These are phyloP conservation scores for Metroxylon sagu DNA, from an alignment of 176 grass and related monocot species.

Conservation along the genomic window DNA sequence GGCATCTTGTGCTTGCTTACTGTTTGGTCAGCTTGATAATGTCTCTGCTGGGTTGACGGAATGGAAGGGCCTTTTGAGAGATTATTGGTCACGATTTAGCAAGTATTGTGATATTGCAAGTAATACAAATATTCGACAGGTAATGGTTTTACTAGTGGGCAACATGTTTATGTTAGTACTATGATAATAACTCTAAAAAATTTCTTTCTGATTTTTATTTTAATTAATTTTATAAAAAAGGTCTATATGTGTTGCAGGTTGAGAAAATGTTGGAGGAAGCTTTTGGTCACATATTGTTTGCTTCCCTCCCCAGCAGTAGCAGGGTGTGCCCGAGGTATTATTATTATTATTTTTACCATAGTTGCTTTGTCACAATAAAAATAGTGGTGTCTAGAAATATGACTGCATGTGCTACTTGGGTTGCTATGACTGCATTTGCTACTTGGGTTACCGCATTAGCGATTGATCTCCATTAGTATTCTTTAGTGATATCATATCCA, in stretches of 20 bases:
- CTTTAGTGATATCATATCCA: too few species aligned
- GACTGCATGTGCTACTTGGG: too few species aligned
- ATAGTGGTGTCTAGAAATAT: background rate
- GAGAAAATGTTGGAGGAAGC: slow-evolving; percentile 86
- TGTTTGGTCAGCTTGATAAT: slow-evolving; percentile 76
- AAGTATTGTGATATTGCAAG: slow-evolving; percentile 61
- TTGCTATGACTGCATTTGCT: too few species aligned
- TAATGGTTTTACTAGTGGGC: slow-evolving; percentile 21
- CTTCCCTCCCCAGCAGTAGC: slow-evolving; percentile 39
- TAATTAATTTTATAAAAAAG: background rate
- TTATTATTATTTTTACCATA: slow-evolving; percentile 16
- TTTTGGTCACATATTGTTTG: slow-evolving; percentile 67
- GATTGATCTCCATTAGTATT: too few species aligned
- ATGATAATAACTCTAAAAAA: background rate
- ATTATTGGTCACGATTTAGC: slow-evolving; percentile 87
- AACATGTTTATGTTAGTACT: background rate
- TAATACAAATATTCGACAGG: slow-evolving; percentile 56
- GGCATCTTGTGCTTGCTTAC: slow-evolving; percentile 1
- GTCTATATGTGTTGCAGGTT: slow-evolving; percentile 42
- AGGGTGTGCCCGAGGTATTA: slow-evolving; percentile 82
- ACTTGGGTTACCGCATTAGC: too few species aligned
- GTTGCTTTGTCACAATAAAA: slow-evolving; percentile 8
- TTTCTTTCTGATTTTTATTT: slow-evolving; percentile 11
- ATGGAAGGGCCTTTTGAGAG: slow-evolving; percentile 81
- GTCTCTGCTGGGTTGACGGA: slow-evolving; percentile 82